Conservation (phyloP, 345 rosid genomes). For the Cochlearia excelsa region DNA sequence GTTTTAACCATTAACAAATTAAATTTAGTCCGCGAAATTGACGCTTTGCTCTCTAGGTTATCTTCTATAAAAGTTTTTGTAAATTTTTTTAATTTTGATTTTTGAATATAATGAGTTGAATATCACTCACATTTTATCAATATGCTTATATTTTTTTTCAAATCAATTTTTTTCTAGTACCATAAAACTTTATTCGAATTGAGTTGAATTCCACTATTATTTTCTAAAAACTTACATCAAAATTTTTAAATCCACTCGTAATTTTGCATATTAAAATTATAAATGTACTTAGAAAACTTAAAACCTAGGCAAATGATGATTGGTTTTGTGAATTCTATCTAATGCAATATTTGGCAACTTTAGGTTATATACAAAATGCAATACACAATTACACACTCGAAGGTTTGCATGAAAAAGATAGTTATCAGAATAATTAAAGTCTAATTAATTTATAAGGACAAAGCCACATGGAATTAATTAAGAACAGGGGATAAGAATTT, state of each 20-base stretch:
- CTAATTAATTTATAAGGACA: slow-evolving; percentile 26
- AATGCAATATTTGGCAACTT: slow-evolving; percentile 1
- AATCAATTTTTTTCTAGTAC: neutral
- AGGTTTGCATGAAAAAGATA: slow-evolving; percentile 25
- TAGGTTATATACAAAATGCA: neutral
- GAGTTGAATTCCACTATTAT: neutral
- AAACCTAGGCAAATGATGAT: neutral
- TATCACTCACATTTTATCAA: no score
- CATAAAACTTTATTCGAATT: neutral
- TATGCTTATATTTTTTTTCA: neutral
- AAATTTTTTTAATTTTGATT: no score
- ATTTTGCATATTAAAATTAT: neutral
- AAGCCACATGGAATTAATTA: slow-evolving; percentile 34
- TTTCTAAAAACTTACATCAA: neutral
- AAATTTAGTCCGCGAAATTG: no score
- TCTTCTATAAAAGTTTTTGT: no score
- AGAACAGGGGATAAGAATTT: slow-evolving; percentile 23
- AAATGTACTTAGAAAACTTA: neutral
- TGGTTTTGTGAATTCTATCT: neutral
- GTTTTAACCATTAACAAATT: no score
- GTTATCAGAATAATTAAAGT: slow-evolving; percentile 20
- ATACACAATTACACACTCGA: slow-evolving; percentile 6
- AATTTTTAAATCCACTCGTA: neutral
- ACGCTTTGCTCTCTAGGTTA: no score
- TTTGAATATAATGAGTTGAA: no score